phyloP scores from a whole-genome alignment of 148 eudicot genomes.

The Nyssa sinensis region DNA sequence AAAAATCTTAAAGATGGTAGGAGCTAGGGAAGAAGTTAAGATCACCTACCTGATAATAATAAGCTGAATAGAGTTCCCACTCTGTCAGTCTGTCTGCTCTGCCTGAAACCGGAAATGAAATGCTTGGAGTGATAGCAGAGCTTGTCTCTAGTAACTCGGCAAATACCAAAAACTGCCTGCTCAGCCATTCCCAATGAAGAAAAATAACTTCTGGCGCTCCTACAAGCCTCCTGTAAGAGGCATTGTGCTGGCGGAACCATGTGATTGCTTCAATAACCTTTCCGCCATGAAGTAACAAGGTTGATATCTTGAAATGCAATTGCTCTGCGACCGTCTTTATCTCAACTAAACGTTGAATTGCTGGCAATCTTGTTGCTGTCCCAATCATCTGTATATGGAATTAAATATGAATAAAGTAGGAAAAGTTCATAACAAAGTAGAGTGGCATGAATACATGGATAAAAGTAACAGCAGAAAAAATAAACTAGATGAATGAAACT shows the following conservation, averaged over 20 bases:
- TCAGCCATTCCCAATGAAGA: slow-evolving; percentile 98
- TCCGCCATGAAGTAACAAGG: slow-evolving; percentile 89
- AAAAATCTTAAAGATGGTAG: not conserved
- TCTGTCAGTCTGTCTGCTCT: slow-evolving; percentile 64
- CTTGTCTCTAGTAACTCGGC: slow-evolving; percentile 92
- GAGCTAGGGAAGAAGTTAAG: slow-evolving; percentile 5
- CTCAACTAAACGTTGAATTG: slow-evolving; percentile 87
- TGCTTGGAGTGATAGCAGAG: slow-evolving; percentile 50
- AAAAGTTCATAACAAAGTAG: not conserved
- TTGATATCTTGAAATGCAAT: slow-evolving; percentile 89
- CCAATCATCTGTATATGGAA: slow-evolving; percentile 73
- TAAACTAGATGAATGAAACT: not conserved
- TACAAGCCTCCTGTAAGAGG: slow-evolving; percentile 64
- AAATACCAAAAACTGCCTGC: slow-evolving; percentile 93
- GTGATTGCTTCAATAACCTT: slow-evolving; percentile 79
- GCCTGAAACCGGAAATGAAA: slow-evolving; percentile 39
- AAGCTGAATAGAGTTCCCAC: slow-evolving; percentile 79
- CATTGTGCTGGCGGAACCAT: slow-evolving; percentile 83
- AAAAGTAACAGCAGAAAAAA: not conserved
- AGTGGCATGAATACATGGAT: not conserved
- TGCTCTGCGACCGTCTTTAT: slow-evolving; percentile 91
- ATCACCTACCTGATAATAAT: slow-evolving; percentile 76
- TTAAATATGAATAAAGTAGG: slow-evolving; percentile 24
- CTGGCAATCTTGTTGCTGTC: slow-evolving; percentile 90
- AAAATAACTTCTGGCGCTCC: slow-evolving; percentile 82